A percentile compares a stretch with the other conserved stretches of the same genome.
Conservation (phyloP, 805 yeast species). For the Yamadazyma olivae region DNA sequence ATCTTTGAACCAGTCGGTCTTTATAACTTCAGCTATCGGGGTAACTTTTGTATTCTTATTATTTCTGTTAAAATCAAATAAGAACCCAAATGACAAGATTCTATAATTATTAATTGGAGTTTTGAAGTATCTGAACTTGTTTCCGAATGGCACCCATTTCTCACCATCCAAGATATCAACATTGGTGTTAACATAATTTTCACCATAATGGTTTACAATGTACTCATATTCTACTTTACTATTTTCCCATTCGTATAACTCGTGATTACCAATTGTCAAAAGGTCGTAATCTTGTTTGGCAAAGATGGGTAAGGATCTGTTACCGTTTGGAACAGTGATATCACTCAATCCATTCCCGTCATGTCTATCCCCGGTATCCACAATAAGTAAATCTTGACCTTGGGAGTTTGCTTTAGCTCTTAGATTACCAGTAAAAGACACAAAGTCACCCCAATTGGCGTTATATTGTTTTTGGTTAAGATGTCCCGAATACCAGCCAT, state of each 20-base stretch:
- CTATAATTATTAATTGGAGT: conserved; percentile 53
- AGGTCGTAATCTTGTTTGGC: conserved; percentile 68
- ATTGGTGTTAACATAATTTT: conserved; percentile 67
- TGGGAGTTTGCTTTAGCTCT: conserved; percentile 38
- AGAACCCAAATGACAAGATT: conserved; percentile 70
- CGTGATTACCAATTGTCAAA: conserved; percentile 88
- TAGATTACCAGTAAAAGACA: conserved; percentile 62
- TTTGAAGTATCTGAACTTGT: conserved; percentile 58
- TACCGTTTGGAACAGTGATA: conserved; percentile 71
- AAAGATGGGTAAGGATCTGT: conserved; percentile 59
- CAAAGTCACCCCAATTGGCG: conserved; percentile 91
- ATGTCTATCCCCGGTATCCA: conserved; percentile 92
- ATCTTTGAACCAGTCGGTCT: conserved; percentile 64
- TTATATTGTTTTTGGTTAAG: conserved; percentile 69
- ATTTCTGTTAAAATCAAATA: conserved; percentile 69
- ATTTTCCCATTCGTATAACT: conserved; percentile 66
- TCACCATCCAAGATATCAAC: conserved; percentile 54
- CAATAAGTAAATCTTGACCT: conserved; percentile 62
- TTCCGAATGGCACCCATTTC: conserved; percentile 63
- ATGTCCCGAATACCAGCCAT: conserved; percentile 96
- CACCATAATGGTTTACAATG: conserved; percentile 57
- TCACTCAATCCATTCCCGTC: conserved; percentile 94
- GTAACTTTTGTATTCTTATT: conserved; percentile 64
- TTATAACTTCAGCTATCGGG: conserved; percentile 51
- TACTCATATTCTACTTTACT: conserved; percentile 62